Conservation (phyloP, 306 rosid species). For the Dalbergia oliveri region DNA sequence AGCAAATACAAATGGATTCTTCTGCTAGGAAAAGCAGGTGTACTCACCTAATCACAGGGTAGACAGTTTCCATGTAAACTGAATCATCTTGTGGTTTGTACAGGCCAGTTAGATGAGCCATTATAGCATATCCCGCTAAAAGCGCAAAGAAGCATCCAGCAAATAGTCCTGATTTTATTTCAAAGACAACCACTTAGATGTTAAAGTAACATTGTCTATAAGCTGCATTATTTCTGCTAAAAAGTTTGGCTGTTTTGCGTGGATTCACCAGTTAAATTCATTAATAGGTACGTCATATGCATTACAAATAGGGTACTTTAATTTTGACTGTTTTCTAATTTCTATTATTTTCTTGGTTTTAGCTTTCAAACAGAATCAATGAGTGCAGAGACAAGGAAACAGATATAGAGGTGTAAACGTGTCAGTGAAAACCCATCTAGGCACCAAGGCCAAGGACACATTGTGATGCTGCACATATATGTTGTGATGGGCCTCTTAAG, state of each 20-base stretch:
- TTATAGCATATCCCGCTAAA: constrained; percentile 79
- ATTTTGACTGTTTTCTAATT: no score
- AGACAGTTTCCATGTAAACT: constrained; percentile 92
- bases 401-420: background rate
- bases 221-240: background rate
- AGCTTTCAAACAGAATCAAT: background rate
- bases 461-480: constrained; percentile 34
- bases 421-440: constrained; percentile 42
- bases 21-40: background rate
- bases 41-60: constrained; percentile 90
- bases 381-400: constrained; percentile 10
- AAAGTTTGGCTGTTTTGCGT: background rate
- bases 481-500: constrained; percentile 47
- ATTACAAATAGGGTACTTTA: no score
- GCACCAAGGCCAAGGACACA: constrained; percentile 41
- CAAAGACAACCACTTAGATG: constrained; percentile 14
- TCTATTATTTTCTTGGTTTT: background rate
- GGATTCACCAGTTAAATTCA: background rate
- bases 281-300: background rate
- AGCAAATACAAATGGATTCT: constrained; percentile 7
- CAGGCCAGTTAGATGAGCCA: constrained; percentile 87
- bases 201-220: background rate
- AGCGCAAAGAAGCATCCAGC: constrained; percentile 85
- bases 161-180: constrained; percentile 72
- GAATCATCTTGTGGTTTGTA: constrained; percentile 67